Base-by-base conservation (phyloP, 768 basidiomycete genomes). In the Polyporus arcularius region DNA sequence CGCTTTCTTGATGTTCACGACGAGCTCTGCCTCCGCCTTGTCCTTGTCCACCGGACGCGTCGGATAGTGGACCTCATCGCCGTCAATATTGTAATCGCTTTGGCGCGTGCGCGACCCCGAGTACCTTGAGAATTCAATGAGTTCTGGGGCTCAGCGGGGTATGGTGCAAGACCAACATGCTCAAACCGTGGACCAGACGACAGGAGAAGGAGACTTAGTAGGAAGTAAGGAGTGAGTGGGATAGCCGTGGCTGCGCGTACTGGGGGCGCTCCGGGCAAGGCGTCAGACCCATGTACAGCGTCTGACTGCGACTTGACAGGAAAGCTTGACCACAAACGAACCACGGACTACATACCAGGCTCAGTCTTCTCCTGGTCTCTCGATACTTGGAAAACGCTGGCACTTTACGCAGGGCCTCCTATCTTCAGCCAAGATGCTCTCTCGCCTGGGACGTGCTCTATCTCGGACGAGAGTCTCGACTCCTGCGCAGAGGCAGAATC, bases 1-100 rank as follows among this genome's bases (percentile, higher is more conserved):
- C 4, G 97, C 97, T 74, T 99, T 99, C 84, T 99, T 99, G 75
- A 99, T 96, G 71, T 96, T 95, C 38, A 96, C 82, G 16, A 88
- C 87, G 16, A 99, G 85, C 74, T 98, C 97, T 56, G 88, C 84
- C 73, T 99, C 97, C 48, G 94, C 95, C 80, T 95, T 97, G 71
- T 98, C 97, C 80, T 93, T 98, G 79, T 98, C 96, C 28, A 99
- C 97, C 30, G 96, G 96, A 60, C 96, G 85, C 32, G 96, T 98
- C 31, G 96, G 96, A 75, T 94, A 94, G 74, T 97, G 94, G 61
- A 92, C 83, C 32, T 84, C 82, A 67, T 92, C 92, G 65, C 89
- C 88, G 65, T 92, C 90, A 58, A 88, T 78, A 67, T 91, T 90
- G 71, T 87, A 90, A 26, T 65, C 69, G 21, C 65, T 54, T 57